Base-by-base conservation (phyloP, 768 basidiomycete species). In the Calocybe cyanea region DNA sequence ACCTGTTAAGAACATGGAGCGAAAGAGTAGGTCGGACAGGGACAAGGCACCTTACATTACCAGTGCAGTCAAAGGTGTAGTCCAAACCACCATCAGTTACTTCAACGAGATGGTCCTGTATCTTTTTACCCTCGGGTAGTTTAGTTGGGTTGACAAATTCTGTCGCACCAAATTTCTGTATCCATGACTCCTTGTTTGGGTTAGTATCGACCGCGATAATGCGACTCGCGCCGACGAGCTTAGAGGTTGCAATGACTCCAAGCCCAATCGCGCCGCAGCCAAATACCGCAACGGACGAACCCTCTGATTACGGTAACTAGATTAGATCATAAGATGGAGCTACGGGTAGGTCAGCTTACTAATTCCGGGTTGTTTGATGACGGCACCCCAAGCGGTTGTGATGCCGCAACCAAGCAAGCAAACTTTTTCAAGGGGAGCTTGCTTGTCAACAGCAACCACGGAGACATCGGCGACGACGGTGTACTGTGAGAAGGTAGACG, bases 401-500 rank as follows among this genome's bases (percentile, higher is more conserved):
- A 98, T 95, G 53, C 93, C 93, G 51, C 91, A 92, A 4, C 95
- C 95, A 11, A 99, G 81, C 24, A 99, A 76, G 68, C 96, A 98
- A n/a, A 94, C 92, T 60, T 92, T 96, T 21, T 97, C 87, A 11
- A 99, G 78, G 7, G 92, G 92, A 1, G 96, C 96, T 49, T 77
- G 71, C 49, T 80, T 75, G 69, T 85, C 83, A 49, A 99, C 84
- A 13, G 91, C 82, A 42, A 98, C 96, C 19, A 99, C 89, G 15
- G 94, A 98, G 36, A 93, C 93, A 54, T 99, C 93, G 37, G 92
- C 89, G 2, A 99, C 92, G 48, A 99, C 96, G 7, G 96, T 96
- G 73, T 98, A 99, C 64, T 98, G 94, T n/a, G 95, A 96, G 73
- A 99, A 99, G 2, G 96, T 95, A 24, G 95, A 98, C 20, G 87